Evolutionary conservation across 176 grass and related monocot species (phyloP).

Genomic region (Bothriochloa decipiens): DNA sequence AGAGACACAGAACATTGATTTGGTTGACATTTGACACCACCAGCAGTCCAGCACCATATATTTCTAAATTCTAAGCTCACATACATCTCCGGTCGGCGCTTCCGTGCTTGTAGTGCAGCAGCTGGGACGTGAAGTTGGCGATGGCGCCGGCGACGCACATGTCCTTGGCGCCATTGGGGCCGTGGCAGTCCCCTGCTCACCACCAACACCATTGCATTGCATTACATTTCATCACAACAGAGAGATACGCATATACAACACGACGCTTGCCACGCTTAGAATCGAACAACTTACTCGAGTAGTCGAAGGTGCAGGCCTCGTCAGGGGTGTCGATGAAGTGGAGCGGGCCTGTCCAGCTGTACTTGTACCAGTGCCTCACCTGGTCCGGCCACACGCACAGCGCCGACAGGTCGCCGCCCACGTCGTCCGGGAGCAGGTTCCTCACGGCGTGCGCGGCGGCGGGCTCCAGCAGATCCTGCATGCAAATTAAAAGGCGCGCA

Average conservation of each 20-base stretch:
- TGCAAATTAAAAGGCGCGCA: neutral
- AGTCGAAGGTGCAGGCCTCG: conserved; percentile 75
- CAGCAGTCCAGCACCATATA: too few relatives aligned
- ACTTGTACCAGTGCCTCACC: conserved; percentile 81
- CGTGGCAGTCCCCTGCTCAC: conserved; percentile 75
- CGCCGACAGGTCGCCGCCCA: conserved; percentile 66
- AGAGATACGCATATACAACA: too few relatives aligned
- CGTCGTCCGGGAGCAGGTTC: conserved; percentile 72
- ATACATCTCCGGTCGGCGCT: conserved; percentile 76
- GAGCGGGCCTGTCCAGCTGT: conserved; percentile 67
- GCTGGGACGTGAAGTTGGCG: conserved; percentile 80
- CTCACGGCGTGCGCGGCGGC: conserved; percentile 67
- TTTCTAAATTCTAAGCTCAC: neutral
- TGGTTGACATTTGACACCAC: neutral
- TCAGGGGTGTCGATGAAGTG: conserved; percentile 96
- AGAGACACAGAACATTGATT: neutral
- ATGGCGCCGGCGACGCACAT: conserved; percentile 89
- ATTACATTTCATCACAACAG: neutral
- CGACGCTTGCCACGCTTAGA: too few relatives aligned
- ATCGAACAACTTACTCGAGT: conserved; percentile 52
- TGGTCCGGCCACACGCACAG: conserved; percentile 88
- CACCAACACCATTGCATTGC: neutral
- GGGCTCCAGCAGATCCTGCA: conserved; percentile 62
- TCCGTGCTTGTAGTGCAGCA: conserved; percentile 79
- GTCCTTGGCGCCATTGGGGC: conserved; percentile 52